Evolutionary conservation across 1,284 basidiomycete genomes (phyloP), one percentile per base, ranked within the genome.

Genomic region (Puccinia triticina): DNA sequence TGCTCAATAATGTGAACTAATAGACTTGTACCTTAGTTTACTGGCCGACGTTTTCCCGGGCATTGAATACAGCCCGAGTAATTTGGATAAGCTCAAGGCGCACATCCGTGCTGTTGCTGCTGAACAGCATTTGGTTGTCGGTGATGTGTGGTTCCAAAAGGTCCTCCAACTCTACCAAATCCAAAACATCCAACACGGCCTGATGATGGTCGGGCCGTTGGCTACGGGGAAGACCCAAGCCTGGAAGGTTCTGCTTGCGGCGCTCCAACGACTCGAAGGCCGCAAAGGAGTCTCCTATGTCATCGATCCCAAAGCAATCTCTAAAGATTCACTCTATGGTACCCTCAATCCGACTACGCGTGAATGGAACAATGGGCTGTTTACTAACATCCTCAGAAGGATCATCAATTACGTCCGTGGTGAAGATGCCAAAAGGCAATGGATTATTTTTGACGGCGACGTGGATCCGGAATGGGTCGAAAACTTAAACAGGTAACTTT

Each of bases 381-480:
- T 99, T 89, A 99, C 98, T 0, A 95, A 98, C 87, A 94, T 98
- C 67, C 89, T 99, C 82, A 92, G 98, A 74, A 98, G 97, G 88
- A 99, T 99, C 84, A 94, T 98, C 82, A 98, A 99, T 86, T 96
- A 99, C 86, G 95, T 98, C 50, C 94, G 97, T 86, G 97, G 97
- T 43, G 98, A 98, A 88, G 97, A 95, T 87, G 90, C 91, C 43
- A 98, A 98, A 89, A 90, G 96, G 32, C 97, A 99, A 87, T 99
- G 97, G 97, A 99, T 99, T 86, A 94, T 99, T 84, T 99, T 99
- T 84, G 97, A 99, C 86, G 97, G 97, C 83, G 97, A 99, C 86
- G 96, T 99, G 75, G 98, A 99, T 89, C 97, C 97, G 0, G 97
- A 99, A 88, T 99, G 97, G 98, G 97, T 99, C 10, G 98, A 99